Conservation (phyloP, 306 rosid species). For the Quercus cerris region DNA sequence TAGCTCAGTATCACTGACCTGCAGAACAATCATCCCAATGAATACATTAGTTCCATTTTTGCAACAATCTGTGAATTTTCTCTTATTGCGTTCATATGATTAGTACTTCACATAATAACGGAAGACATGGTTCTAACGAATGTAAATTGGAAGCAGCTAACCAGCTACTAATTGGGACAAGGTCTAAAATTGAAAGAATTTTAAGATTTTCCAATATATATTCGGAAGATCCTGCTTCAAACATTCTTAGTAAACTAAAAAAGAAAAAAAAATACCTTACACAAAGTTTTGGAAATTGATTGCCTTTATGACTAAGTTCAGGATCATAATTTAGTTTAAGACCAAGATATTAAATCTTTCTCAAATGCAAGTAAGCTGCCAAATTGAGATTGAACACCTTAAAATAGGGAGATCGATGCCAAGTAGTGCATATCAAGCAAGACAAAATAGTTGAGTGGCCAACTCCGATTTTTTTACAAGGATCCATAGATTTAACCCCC, state of each 20-base stretch:
- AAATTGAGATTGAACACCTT: too few species aligned
- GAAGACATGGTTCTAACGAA: not conserved
- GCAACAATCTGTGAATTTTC: not conserved
- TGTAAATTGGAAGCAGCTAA: not conserved
- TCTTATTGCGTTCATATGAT: not conserved
- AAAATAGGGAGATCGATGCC: too few species aligned
- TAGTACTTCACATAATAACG: too few species aligned
- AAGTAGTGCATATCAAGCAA: too few species aligned
- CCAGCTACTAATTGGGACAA: not conserved
- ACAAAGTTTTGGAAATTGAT: too few species aligned
- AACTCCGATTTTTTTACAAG: too few species aligned
- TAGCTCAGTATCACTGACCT: conserved; percentile 76
- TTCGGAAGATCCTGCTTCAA: not conserved
- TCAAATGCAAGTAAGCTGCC: too few species aligned
- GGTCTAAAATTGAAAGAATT: not conserved
- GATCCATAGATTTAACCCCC: too few species aligned
- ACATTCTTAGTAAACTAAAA: not conserved
- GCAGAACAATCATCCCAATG: conserved; percentile 28
- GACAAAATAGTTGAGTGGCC: too few species aligned
- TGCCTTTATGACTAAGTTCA: too few species aligned
- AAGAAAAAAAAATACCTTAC: not conserved
- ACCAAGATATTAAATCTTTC: too few species aligned
- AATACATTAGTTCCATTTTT: conserved; percentile 11
- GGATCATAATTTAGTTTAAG: too few species aligned
- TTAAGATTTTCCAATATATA: not conserved